Evolutionary conservation across 2,329 filamentous ascomycete genomes (phyloP).

Genomic region (Didymella glomerata): DNA sequence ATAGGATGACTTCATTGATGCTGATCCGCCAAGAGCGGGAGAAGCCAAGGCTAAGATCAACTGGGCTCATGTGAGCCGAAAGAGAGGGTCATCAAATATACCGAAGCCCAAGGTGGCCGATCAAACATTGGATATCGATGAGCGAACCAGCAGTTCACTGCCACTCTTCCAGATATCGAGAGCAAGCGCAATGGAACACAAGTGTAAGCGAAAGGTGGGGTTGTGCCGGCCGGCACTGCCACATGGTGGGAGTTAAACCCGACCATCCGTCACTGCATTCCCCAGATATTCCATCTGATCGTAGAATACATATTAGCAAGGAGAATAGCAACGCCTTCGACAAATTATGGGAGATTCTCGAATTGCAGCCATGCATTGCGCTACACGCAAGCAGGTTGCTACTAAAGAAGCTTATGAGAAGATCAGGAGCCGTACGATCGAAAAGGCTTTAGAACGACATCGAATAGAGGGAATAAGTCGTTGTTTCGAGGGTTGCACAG

Average conservation of each 20-base stretch:
- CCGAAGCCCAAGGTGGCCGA: slow-evolving; percentile 7
- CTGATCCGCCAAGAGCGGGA: slow-evolving; percentile 16
- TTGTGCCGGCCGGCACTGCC: slow-evolving; percentile 2
- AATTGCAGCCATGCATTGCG: too few relatives aligned
- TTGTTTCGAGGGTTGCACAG: too few relatives aligned
- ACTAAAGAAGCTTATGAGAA: too few relatives aligned
- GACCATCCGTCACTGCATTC: neutral
- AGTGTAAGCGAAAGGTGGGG: slow-evolving; percentile 1
- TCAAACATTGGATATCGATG: neutral
- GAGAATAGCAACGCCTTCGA: too few relatives aligned
- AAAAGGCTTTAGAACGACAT: neutral
- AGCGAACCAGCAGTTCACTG: slow-evolving; percentile 3
- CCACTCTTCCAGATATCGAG: slow-evolving; percentile 3
- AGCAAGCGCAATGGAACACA: neutral
- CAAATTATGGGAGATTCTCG: too few relatives aligned
- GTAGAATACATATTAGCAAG: too few relatives aligned
- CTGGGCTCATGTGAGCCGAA: slow-evolving; percentile 7
- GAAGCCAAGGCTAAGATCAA: slow-evolving; percentile 6
- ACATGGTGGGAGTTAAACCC: neutral
- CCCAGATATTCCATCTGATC: too few relatives aligned
- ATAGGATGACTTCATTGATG: slow-evolving; percentile 20
- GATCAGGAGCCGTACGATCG: too few relatives aligned
- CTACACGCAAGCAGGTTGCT: too few relatives aligned
- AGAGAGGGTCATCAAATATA: neutral
- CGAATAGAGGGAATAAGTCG: too few relatives aligned